Conservation (phyloP, 768 basidiomycete species). For the Tylopilus sp. region DNA sequence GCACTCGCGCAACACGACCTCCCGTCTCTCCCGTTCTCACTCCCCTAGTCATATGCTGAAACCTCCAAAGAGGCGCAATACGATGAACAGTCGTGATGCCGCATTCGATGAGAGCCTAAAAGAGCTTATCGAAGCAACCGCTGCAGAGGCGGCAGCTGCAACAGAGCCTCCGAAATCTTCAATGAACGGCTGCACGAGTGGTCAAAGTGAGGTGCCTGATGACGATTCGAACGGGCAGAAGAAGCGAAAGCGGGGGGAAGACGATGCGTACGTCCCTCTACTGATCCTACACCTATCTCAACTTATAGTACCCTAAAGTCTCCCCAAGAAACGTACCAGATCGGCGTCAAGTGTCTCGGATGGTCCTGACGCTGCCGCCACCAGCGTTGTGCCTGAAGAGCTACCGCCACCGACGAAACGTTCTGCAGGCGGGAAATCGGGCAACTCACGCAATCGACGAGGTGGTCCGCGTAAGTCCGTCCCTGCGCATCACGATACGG, state of each 20-base stretch:
- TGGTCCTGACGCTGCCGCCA: constrained; percentile 40
- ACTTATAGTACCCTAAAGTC: constrained; percentile 32
- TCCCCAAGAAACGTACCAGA: constrained; percentile 67
- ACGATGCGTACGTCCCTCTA: constrained; percentile 55
- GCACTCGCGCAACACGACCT: constrained; percentile 54
- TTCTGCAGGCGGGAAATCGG: constrained; percentile 24
- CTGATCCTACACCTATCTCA: neutral
- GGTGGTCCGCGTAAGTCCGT: constrained; percentile 30
- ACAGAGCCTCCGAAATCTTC: constrained; percentile 38
- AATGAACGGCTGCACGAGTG: constrained; percentile 38
- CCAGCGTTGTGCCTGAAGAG: constrained; percentile 39
- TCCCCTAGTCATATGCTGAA: constrained; percentile 61
- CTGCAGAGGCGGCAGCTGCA: constrained; percentile 61
- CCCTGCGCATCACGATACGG: constrained; percentile 21
- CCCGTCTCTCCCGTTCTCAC: constrained; percentile 72
- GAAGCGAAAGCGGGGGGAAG: constrained; percentile 75
- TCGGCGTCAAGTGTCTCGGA: constrained; percentile 74
- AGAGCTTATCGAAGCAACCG: constrained; percentile 71
- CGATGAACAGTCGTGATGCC: constrained; percentile 97
- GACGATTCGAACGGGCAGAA: constrained; percentile 52
- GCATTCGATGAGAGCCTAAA: constrained; percentile 87
- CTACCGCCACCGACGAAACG: constrained; percentile 36
- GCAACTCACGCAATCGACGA: constrained; percentile 28
- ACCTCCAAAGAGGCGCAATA: constrained; percentile 85
- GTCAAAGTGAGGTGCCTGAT: constrained; percentile 42